Evolutionary conservation across 495 filamentous ascomycete genomes (phyloP), one percentile per base, ranked within the genome.

Genomic region (Podospora appendiculata): DNA sequence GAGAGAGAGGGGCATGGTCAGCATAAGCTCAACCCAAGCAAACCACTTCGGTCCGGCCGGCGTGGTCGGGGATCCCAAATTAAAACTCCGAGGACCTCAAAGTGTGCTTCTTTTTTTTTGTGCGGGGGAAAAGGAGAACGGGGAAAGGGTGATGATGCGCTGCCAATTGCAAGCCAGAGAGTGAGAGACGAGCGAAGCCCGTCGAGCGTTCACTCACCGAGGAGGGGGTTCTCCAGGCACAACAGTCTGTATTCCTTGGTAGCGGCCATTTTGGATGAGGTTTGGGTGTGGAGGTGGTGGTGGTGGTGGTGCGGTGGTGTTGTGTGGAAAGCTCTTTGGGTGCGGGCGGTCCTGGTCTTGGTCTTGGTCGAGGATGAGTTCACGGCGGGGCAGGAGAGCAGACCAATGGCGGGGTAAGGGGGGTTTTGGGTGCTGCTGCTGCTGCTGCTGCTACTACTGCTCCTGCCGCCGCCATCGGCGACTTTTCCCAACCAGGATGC

Each of bases 171-270:
- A 54, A 47, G 14, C 1, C 18, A 17, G n/a, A n/a, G n/a, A n/a
- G n/a, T n/a, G n/a, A n/a, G n/a, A n/a, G n/a, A n/a, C n/a, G n/a
- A n/a, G n/a, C n/a, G n/a, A n/a, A n/a, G n/a, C n/a, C n/a, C n/a
- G n/a, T 32, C 1, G 13, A 38, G 25, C 9, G 9, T 8, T 3
- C 12, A 32, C 83, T 58, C 72, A 92, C 88, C 89, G 57, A 98
- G 85, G 58, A 98, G 81, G 67, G 93, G 93, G 70, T 98, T 98
- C 83, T 95, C 93, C 63, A 98, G 70, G 73, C 87, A 90, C 55
- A 96, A 75, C 54, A 98, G 83, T 68, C 84, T 77, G 74, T 86
- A 97, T 66, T 86, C 83, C 69, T 86, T 83, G 48, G 70, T 69
- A 57, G 84, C 65, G 53, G 86, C 77, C 88, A 92, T 93, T 58